phyloP scores from a whole-genome alignment of 768 basidiomycete genomes.

The Vararia minispora region DNA sequence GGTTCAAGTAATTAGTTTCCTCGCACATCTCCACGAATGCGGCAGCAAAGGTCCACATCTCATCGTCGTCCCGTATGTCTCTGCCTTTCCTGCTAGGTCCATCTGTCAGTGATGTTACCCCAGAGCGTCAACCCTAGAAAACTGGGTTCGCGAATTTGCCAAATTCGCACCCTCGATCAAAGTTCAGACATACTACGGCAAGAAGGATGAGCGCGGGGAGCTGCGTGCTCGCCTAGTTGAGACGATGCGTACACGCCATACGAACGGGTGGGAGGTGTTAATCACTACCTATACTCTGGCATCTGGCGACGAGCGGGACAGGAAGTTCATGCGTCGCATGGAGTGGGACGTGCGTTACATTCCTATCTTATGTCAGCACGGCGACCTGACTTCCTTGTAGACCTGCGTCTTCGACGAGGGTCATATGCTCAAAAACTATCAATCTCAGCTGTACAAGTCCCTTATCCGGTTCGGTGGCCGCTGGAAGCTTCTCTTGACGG shows the following conservation, averaged over 20 bases:
- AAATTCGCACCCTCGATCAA: constrained; percentile 80
- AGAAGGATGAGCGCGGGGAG: constrained; percentile 71
- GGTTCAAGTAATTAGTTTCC: constrained; percentile 95
- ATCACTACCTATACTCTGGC: constrained; percentile 96
- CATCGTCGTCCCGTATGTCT: constrained; percentile 85
- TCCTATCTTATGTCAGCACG: neutral
- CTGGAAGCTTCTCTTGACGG: constrained; percentile 90
- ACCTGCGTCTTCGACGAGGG: constrained; percentile 95
- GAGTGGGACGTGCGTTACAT: constrained; percentile 74
- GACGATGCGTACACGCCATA: constrained; percentile 36
- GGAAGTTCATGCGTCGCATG: constrained; percentile 86
- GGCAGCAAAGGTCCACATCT: constrained; percentile 81
- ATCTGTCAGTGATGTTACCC: neutral
- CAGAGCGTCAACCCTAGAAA: constrained; percentile 93
- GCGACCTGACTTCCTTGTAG: no score
- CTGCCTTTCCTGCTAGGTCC: neutral
- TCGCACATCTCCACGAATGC: constrained; percentile 76
- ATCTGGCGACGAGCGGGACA: constrained; percentile 75
- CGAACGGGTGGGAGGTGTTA: constrained; percentile 80
- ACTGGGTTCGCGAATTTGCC: constrained; percentile 96
- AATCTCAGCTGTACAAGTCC: constrained; percentile 91
- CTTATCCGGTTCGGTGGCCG: constrained; percentile 74
- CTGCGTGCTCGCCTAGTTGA: constrained; percentile 66
- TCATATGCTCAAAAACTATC: constrained; percentile 93
- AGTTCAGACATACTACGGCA: constrained; percentile 88